Evolutionary conservation across 2,329 filamentous ascomycete species (phyloP), one percentile per base, ranked within the genome.

Genomic region (Hymenoscyphus occultus): DNA sequence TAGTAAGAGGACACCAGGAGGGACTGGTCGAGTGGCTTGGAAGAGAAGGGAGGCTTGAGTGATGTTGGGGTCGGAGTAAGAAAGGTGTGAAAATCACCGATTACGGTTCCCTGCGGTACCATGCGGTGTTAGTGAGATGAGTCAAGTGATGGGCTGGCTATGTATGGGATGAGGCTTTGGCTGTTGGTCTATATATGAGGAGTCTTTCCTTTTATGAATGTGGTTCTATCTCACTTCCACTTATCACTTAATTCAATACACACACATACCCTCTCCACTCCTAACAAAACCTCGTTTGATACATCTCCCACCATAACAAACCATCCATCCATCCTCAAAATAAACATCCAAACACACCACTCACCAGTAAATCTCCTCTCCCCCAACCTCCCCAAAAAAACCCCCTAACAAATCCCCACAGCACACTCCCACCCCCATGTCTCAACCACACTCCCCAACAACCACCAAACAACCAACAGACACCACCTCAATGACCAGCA

Each of bases 401-500:
- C 67, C 72, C 32, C 60, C 71, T 45, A 67, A 73, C 3, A 10
- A 61, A 66, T 16, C 65, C 69, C 59, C 69, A 71, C 39, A 71
- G 69, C 2, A 48, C 69, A 2, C 70, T 71, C 45, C 14, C 28
- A 35, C 12, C 56, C 66, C 65, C 9, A 54, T 54, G 19, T 71
- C 71, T n/a, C 65, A 71, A n/a, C 71, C 72, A n/a, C 67, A 71
- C 2, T 72, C 69, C 60, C 42, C 65, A 16, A 69, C 68, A 39
- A 45, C 66, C 14, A 39, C 54, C 31, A 68, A 69, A 35, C 57
- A 64, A 22, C 22, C 22, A 2, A 48, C 42, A 10, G 72, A 73
- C 42, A 57, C 66, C 3, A 65, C 66, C 1, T 74, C 74, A 12
- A 66, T 73, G 9, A 60, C 59, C 19, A 74, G 70, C 62, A 69